phyloP scores from a whole-genome alignment of 306 rosid genomes.

The Neltuma alba region DNA sequence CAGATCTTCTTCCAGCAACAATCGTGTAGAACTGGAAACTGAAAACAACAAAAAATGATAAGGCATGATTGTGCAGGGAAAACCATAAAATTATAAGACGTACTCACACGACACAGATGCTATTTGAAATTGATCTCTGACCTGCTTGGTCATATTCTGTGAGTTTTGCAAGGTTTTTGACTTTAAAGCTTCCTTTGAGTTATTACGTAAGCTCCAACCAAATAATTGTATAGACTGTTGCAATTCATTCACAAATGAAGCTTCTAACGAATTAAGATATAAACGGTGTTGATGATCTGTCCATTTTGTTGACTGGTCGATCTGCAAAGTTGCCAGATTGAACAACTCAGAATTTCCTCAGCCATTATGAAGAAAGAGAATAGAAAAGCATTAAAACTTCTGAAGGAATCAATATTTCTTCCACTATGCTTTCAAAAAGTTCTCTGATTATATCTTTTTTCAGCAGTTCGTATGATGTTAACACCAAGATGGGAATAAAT shows the following conservation, averaged over 20 bases:
- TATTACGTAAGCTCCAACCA: conserved; percentile 43
- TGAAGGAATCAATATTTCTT: background rate
- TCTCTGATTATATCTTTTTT: background rate
- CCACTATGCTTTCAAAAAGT: conserved; percentile 18
- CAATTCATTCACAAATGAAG: conserved; percentile 77
- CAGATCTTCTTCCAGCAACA: conserved; percentile 58
- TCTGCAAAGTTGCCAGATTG: conserved; percentile 31
- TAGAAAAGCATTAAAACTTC: conserved; percentile 18
- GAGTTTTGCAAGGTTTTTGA: conserved; percentile 44
- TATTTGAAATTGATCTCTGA: conserved; percentile 42
- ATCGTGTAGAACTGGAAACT: conserved; percentile 61
- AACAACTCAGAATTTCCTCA: conserved; percentile 27
- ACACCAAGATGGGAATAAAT: background rate
- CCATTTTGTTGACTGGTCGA: conserved; percentile 66
- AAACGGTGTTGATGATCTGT: conserved; percentile 74
- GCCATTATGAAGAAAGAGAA: conserved; percentile 21
- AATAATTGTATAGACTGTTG: conserved; percentile 46
- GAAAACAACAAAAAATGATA: conserved; percentile 39
- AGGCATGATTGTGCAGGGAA: conserved; percentile 30
- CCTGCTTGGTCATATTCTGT: conserved; percentile 56
- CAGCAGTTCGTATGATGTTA: background rate
- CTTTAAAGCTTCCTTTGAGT: conserved; percentile 31
- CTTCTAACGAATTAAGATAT: conserved; percentile 76
- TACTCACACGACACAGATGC: conserved; percentile 23
- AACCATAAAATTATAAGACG: conserved; percentile 30